These are phyloP conservation scores for Rhododendron henanense DNA, from an alignment of 148 eudicot genomes.

Conservation along the genomic window DNA sequence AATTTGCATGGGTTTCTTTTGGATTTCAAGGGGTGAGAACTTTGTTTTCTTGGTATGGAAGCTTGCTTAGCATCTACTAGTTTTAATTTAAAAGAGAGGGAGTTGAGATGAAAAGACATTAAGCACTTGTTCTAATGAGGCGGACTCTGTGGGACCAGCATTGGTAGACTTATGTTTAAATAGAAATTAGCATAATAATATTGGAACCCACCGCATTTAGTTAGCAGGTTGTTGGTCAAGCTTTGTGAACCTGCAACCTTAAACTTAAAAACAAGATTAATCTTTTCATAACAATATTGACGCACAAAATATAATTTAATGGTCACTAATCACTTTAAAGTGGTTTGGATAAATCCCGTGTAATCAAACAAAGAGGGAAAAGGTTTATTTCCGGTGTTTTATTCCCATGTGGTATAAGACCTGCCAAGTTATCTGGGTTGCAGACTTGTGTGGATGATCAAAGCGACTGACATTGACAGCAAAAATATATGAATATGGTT, in stretches of 20 bases:
- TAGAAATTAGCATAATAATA: not conserved
- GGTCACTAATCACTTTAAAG: not conserved
- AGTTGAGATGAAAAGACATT: not conserved
- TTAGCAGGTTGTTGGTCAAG: not conserved
- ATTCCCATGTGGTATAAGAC: not conserved
- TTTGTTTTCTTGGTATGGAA: not conserved
- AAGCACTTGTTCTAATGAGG: not conserved
- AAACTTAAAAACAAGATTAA: not conserved
- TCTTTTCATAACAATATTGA: not conserved
- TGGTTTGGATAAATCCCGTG: not conserved
- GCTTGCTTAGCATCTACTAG: not conserved
- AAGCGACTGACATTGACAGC: not conserved
- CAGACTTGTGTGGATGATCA: not conserved
- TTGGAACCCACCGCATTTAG: not conserved
- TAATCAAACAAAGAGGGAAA: not conserved
- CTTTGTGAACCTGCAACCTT: not conserved
- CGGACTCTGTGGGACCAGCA: not conserved
- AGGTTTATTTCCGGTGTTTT: too few relatives aligned
- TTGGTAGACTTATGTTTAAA: not conserved
- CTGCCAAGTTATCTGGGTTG: not conserved
- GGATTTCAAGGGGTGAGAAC: not conserved
- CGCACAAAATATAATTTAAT: not conserved
- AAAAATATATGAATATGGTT: not conserved
- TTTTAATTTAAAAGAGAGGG: not conserved
- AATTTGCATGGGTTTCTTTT: slow-evolving; percentile 2